These are phyloP conservation scores for Penicillium italicum DNA, from an alignment of 2,329 filamentous ascomycete genomes.

Conservation along the genomic window DNA sequence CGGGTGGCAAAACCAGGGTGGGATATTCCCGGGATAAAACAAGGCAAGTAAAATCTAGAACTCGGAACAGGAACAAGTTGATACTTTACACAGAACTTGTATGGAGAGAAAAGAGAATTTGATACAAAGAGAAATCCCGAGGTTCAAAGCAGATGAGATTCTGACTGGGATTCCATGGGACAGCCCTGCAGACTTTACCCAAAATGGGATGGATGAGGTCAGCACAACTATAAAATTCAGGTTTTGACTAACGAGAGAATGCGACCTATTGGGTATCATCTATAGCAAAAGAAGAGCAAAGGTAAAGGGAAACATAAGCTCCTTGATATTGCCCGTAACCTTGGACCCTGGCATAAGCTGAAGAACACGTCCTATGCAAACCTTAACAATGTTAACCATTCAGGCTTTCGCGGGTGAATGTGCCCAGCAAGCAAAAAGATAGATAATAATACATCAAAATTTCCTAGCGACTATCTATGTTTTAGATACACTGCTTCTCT, in stretches of 20 bases:
- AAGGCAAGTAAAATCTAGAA: neutral
- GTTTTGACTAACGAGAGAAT: too few species aligned
- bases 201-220: constrained; percentile 3
- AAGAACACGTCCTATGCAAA: neutral
- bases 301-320: neutral
- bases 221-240: neutral
- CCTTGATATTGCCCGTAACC: neutral
- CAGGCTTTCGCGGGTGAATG: neutral
- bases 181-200: neutral
- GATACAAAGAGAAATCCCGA: neutral
- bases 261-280: neutral
- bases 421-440: neutral
- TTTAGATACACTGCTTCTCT: neutral
- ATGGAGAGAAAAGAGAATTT: neutral
- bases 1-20: constrained; percentile 21
- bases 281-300: neutral
- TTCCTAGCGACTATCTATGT: too few species aligned
- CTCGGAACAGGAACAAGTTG: neutral
- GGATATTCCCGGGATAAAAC: constrained; percentile 8
- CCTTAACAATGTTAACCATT: too few species aligned
- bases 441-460: neutral
- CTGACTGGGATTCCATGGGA: neutral
- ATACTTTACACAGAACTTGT: neutral
- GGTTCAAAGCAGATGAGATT: neutral
- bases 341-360: neutral